phyloP scores from a whole-genome alignment of 805 yeast species.

The Yamadazyma akitaensis region DNA sequence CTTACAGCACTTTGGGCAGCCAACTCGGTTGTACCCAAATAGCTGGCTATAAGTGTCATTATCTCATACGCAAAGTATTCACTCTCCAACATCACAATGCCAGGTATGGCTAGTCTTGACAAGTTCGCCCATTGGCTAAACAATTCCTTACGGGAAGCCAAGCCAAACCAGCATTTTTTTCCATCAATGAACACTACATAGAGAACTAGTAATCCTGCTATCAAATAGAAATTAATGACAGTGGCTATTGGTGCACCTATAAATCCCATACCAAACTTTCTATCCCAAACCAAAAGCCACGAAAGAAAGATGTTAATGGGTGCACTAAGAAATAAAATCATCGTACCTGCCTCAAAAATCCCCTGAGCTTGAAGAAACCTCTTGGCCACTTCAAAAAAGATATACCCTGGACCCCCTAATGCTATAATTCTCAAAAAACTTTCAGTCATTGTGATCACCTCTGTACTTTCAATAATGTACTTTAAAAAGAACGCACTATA shows the following conservation, averaged over 20 bases:
- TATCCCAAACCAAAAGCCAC: constrained; percentile 43
- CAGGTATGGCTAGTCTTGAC: constrained; percentile 40
- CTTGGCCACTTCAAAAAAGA: constrained; percentile 40
- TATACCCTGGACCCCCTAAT: constrained; percentile 42
- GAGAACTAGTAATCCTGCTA: constrained; percentile 33
- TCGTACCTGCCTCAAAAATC: constrained; percentile 46
- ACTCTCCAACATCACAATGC: constrained; percentile 44
- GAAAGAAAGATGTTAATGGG: constrained; percentile 40
- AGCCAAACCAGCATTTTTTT: constrained; percentile 66
- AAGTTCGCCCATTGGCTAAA: constrained; percentile 35
- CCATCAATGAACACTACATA: constrained; percentile 56
- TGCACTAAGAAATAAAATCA: constrained; percentile 39
- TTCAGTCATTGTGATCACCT: constrained; percentile 33
- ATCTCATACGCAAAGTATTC: constrained; percentile 47
- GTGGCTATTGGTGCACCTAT: constrained; percentile 44
- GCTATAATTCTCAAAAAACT: constrained; percentile 33
- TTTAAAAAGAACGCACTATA: constrained; percentile 25
- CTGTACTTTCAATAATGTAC: constrained; percentile 29
- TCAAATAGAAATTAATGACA: constrained; percentile 40
- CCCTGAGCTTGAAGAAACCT: constrained; percentile 46
- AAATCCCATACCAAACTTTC: constrained; percentile 37
- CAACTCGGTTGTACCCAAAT: constrained; percentile 46
- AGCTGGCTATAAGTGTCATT: constrained; percentile 44
- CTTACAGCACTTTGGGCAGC: constrained; percentile 54
- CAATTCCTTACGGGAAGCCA: constrained; percentile 33